A percentile compares a stretch with the other conserved stretches of the same genome.
phyloP scores from a whole-genome alignment of 257 asterid genomes.

The Thymus mandschuricus region DNA sequence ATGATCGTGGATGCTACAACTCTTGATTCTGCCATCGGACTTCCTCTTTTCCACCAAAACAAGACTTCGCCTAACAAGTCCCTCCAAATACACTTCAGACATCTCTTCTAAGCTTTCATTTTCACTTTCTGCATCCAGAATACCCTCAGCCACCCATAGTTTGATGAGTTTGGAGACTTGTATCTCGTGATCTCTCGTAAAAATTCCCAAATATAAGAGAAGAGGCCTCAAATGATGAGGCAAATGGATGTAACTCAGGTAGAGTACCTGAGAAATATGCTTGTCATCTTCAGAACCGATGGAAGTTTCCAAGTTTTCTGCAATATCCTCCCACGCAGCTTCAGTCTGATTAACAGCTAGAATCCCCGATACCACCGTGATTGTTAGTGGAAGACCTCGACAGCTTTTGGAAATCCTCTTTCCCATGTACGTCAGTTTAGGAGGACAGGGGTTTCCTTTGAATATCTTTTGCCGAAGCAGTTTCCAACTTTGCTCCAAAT shows the following conservation, averaged over 20 bases:
- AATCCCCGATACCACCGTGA: conserved; percentile 18
- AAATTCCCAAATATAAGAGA: conserved; percentile 11
- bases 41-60: conserved; percentile 9
- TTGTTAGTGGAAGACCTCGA: neutral
- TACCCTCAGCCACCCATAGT: conserved; percentile 19
- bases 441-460: neutral
- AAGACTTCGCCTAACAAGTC: conserved; percentile 11
- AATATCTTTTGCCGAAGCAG: neutral
- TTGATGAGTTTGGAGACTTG: conserved; percentile 5
- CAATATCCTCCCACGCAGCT: conserved; percentile 11
- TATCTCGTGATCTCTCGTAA: neutral
- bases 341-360: neutral
- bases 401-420: neutral
- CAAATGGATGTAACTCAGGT: conserved; percentile 15
- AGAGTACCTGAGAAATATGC: neutral
- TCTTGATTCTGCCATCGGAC: conserved; percentile 7
- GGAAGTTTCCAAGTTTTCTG: neutral
- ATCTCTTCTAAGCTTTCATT: conserved; percentile 2
- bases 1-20: neutral
- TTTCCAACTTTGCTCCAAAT: too few species aligned
- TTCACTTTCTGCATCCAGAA: neutral
- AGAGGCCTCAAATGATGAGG: conserved; percentile 17
- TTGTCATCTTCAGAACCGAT: neutral
- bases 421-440: neutral
- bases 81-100: neutral